These are phyloP conservation scores for Mucor circinelloides DNA, from an alignment of 371 early-diverging fungal species.

Conservation along the genomic window DNA sequence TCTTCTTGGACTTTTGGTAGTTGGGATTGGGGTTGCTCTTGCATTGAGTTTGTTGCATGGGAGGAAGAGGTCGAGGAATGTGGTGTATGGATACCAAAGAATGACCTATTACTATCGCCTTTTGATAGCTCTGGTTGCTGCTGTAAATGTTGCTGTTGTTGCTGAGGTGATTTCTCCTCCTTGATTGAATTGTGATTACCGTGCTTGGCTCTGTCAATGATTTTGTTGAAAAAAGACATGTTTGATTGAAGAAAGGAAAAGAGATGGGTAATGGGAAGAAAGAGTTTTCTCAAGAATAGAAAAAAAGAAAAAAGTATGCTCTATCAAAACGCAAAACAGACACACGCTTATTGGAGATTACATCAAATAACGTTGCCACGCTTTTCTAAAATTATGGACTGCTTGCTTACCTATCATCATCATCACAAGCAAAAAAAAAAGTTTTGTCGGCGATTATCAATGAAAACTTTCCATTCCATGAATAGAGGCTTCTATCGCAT, in stretches of 20 bases:
- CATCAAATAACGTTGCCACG: neutral
- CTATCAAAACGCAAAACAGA: neutral
- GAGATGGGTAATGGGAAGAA: neutral
- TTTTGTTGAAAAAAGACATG: slow-evolving; percentile 27
- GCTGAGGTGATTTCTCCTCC: neutral
- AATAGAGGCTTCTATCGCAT: neutral
- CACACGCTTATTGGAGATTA: neutral
- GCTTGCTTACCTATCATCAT: neutral
- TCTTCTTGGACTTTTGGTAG: slow-evolving; percentile 12
- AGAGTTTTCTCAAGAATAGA: neutral
- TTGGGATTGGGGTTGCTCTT: slow-evolving; percentile 14
- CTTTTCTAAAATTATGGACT: neutral
- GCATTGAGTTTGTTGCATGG: neutral
- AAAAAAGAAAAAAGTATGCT: slow-evolving; percentile 4
- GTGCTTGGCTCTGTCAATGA: slow-evolving; percentile 22
- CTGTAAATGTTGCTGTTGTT: neutral
- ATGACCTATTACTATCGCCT: slow-evolving; percentile 5
- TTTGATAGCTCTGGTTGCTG: neutral
- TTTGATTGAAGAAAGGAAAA: neutral
- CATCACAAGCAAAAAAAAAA: neutral
- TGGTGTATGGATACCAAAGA: slow-evolving; percentile 14
- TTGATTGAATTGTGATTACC: slow-evolving; percentile 1
- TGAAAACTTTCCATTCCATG: neutral
- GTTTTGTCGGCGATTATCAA: neutral
- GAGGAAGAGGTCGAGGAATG: slow-evolving; percentile 23